Conservation (phyloP, 805 yeast species). For the Candida pini region DNA sequence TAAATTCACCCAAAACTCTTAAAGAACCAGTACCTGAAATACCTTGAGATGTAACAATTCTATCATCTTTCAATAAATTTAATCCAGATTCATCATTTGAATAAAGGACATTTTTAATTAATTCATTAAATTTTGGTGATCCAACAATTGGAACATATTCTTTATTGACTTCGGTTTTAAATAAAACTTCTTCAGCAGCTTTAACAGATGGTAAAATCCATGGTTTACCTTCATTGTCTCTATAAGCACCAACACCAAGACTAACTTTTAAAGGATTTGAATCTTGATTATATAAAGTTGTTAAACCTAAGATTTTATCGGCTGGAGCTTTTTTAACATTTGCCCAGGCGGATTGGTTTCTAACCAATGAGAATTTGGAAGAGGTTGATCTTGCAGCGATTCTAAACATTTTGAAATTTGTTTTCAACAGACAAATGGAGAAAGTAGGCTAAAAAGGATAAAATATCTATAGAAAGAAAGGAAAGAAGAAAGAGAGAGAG, state of each 20-base stretch:
- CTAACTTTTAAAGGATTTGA: slow-evolving; percentile 47
- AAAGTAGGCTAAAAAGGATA: too few relatives aligned
- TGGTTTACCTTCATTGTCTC: slow-evolving; percentile 84
- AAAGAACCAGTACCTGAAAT: slow-evolving; percentile 95
- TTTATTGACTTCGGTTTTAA: slow-evolving; percentile 53
- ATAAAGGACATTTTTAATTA: slow-evolving; percentile 68
- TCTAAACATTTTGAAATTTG: too few relatives aligned
- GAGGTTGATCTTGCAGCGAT: too few relatives aligned
- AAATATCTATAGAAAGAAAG: too few relatives aligned
- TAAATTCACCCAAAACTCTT: slow-evolving; percentile 76
- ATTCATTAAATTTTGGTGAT: slow-evolving; percentile 54
- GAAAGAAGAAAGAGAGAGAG: too few relatives aligned
- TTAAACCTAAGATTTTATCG: slow-evolving; percentile 79
- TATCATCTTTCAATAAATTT: slow-evolving; percentile 48
- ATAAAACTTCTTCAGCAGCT: slow-evolving; percentile 52
- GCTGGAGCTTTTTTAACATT: slow-evolving; percentile 54
- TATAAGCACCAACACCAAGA: slow-evolving; percentile 88
- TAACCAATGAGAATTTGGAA: too few relatives aligned
- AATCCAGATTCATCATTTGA: slow-evolving; percentile 57
- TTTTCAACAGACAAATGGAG: too few relatives aligned
- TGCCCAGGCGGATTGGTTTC: slow-evolving; percentile 27
- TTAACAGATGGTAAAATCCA: slow-evolving; percentile 77
- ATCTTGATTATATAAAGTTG: slow-evolving; percentile 70
- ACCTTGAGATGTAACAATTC: slow-evolving; percentile 82
- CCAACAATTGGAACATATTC: slow-evolving; percentile 90